phyloP scores from a whole-genome alignment of 1,284 basidiomycete genomes.

The Ustilago curta region DNA sequence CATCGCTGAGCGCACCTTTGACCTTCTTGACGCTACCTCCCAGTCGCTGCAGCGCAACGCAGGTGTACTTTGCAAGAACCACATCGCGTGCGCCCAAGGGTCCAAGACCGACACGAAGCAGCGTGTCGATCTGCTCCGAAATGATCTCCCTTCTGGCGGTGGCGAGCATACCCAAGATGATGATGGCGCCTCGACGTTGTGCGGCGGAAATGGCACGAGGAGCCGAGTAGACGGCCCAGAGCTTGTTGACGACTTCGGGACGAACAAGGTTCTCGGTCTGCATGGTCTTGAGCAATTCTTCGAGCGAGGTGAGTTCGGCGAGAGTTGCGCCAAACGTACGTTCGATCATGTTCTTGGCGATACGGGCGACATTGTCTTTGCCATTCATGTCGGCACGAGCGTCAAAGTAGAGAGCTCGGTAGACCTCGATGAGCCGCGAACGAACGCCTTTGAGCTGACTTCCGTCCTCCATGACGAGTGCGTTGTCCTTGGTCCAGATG shows the following conservation, averaged over 20 bases:
- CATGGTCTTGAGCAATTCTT: conserved; percentile 95
- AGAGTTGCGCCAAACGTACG: conserved; percentile 77
- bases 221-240: conserved; percentile 89
- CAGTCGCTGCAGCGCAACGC: conserved; percentile 88
- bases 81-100: conserved; percentile 80
- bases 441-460: conserved; percentile 90
- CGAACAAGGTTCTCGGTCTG: conserved; percentile 85
- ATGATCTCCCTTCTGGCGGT: conserved; percentile 85
- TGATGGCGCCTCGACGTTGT: conserved; percentile 91
- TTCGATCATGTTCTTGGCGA: conserved; percentile 93
- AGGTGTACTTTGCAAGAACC: conserved; percentile 90
- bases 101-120: conserved; percentile 90
- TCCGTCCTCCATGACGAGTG: conserved; percentile 79
- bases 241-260: conserved; percentile 84
- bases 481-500: conserved; percentile 96
- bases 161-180: conserved; percentile 94
- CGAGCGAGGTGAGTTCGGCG: conserved; percentile 93
- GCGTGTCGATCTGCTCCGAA: conserved; percentile 84
- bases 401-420: conserved; percentile 87
- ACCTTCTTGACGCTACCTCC: conserved; percentile 96
- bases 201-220: conserved; percentile 74
- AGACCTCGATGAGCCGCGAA: conserved; percentile 88
- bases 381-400: conserved; percentile 73
- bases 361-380: conserved; percentile 89
- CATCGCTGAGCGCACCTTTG: conserved; percentile 84